Evolutionary conservation across 208 protist species (phyloP), one percentile per base, ranked within the genome.

Genomic region (Crithidia bombi): DNA sequence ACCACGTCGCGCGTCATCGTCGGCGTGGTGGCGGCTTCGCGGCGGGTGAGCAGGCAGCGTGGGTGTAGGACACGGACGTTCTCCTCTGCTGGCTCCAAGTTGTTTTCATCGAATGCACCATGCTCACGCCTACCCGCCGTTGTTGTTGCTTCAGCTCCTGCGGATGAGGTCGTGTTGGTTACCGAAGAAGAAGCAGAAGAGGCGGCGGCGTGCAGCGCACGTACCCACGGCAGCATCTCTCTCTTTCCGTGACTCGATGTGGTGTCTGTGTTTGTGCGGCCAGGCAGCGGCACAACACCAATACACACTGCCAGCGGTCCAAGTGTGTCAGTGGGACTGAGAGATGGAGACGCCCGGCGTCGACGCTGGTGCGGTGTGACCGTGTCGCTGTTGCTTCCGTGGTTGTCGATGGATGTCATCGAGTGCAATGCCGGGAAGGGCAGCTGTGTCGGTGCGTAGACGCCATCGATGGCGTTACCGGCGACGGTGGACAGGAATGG

Each of bases 241-340:
- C 15, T 9, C 23, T 21, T 28, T 17, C 12, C 39, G 12, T 17
- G 5, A 17, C 3, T 35, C 12, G 57, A 7, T 3, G 39, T 9
- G 3, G 32, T 2, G 28, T 5, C 3, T n/a, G 10, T 38, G 3
- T 28, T 25, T 15, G 55, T 17, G 28, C 5, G n/a, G n/a, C 52
- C 68, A 21, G 81, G 81, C 33, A 86, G 69, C 26, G 79, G 82
- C 28, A 82, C 82, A 0, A 91, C 86, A 26, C 86, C 86, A 28
- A 91, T 65, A 25, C 72, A 75, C 3, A 91, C 39, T 2, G 57
- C 39, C 39, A 63, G 57, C 25, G 57, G 57, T 7, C 17, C 26
- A 3, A 49, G 39, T 10, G 17, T 6, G 23, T 47, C 57, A 11
- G 57, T 1, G 25, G 1, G 0, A 5, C 17, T 36, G 23, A 25